phyloP scores from a whole-genome alignment of 1,139 yeast species.

The Debaryomycetaceae sp. region DNA sequence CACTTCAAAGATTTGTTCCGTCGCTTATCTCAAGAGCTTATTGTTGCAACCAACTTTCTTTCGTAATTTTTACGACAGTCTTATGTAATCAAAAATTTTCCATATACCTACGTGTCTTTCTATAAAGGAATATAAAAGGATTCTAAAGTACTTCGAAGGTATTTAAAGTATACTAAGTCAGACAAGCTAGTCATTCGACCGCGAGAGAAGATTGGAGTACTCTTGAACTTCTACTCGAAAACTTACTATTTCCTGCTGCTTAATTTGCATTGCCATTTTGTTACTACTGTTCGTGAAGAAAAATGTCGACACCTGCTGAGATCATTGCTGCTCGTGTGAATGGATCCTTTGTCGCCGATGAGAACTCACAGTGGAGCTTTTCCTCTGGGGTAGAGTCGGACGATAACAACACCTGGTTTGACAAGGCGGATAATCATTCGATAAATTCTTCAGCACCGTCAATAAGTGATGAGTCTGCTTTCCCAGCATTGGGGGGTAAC shows the following conservation, averaged over 20 bases:
- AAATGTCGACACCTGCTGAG: constrained; percentile 61
- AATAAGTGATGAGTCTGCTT: constrained; percentile 54
- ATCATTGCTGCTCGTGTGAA: constrained; percentile 53
- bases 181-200: not conserved
- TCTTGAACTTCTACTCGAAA: not conserved
- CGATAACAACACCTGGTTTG: constrained; percentile 6
- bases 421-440: constrained; percentile 7
- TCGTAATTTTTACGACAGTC: not conserved
- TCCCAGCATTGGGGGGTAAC: constrained; percentile 67
- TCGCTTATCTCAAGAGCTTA: not conserved
- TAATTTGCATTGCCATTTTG: constrained; percentile 7
- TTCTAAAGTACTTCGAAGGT: not conserved
- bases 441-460: constrained; percentile 27
- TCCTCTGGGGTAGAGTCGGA: constrained; percentile 8
- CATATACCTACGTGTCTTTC: not conserved
- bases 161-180: not conserved
- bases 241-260: constrained; percentile 5
- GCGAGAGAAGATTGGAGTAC: not conserved
- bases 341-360: constrained; percentile 26
- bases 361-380: constrained; percentile 10
- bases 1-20: too few relatives aligned
- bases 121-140: not conserved
- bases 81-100: not conserved
- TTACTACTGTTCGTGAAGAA: constrained; percentile 2
- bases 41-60: not conserved